phyloP scores from a whole-genome alignment of 2,329 filamentous ascomycete genomes.

The Nannizziopsis barbatae region DNA sequence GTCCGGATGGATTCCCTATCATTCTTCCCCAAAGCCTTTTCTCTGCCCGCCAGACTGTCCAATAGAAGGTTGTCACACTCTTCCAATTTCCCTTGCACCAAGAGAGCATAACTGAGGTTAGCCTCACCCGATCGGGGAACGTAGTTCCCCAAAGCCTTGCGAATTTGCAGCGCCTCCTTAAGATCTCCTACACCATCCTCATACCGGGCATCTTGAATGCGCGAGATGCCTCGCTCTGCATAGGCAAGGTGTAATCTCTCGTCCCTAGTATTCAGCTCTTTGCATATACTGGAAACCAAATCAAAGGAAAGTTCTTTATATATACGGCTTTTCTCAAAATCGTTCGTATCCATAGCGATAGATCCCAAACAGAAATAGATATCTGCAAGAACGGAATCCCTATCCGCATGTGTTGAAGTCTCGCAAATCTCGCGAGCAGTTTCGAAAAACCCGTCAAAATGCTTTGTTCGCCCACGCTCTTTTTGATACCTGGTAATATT shows the following conservation, averaged over 20 bases:
- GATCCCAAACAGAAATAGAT: conserved; percentile 18
- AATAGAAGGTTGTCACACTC: conserved; percentile 18
- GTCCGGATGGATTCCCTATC: conserved; percentile 15
- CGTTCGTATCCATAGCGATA: conserved; percentile 18
- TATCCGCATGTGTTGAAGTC: conserved; percentile 17
- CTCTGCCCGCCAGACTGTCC: conserved; percentile 17
- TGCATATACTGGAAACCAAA: conserved; percentile 16
- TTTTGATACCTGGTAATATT: conserved; percentile 20
- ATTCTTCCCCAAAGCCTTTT: conserved; percentile 18
- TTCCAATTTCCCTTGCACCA: conserved; percentile 11
- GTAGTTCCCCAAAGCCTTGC: conserved; percentile 12
- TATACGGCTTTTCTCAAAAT: conserved; percentile 17
- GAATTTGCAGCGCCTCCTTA: conserved; percentile 10
- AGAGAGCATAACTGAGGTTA: conserved; percentile 10
- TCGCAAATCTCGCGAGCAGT: conserved; percentile 18
- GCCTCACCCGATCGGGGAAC: conserved; percentile 11
- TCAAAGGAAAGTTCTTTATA: conserved; percentile 18
- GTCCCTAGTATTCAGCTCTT: conserved; percentile 12
- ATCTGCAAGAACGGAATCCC: conserved; percentile 17
- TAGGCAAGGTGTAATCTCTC: conserved; percentile 17
- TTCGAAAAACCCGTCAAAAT: conserved; percentile 20
- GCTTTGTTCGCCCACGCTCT: conserved; percentile 18
- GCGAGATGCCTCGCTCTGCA: conserved; percentile 12
- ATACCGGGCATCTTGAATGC: conserved; percentile 10
- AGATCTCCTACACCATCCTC: conserved; percentile 13